Percentiles rank a stretch among this genome's conserved stretches.
phyloP scores from a whole-genome alignment of 1,284 basidiomycete species.

The Papiliotrema fonsecae region DNA sequence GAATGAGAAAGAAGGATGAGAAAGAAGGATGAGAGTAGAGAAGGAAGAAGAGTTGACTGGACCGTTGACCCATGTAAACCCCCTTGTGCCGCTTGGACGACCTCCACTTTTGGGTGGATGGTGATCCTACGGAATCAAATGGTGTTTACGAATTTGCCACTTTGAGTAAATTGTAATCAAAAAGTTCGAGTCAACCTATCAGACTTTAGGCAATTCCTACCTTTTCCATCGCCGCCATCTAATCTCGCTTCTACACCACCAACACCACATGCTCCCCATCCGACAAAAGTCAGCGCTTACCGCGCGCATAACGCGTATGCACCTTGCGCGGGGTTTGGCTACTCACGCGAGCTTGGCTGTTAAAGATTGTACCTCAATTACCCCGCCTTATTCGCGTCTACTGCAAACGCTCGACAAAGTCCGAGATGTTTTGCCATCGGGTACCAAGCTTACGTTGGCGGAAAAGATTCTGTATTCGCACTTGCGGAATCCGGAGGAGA shows the following conservation, averaged over 20 bases:
- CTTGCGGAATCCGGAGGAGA: conserved; percentile 69
- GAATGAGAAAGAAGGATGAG: conserved; percentile 5
- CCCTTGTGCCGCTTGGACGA: neutral
- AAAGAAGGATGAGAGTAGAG: conserved; percentile 1
- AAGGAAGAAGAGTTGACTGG: too few relatives aligned
- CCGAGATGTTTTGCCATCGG: conserved; percentile 62
- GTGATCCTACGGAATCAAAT: too few relatives aligned
- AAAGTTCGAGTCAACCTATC: neutral
- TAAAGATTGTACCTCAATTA: conserved; percentile 61
- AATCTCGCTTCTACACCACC: too few relatives aligned
- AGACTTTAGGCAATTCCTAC: neutral
- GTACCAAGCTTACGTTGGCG: conserved; percentile 68
- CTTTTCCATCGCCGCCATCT: too few relatives aligned
- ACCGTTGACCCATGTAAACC: too few relatives aligned
- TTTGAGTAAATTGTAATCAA: too few relatives aligned
- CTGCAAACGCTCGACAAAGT: conserved; percentile 70
- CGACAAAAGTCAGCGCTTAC: neutral
- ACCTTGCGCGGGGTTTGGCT: conserved; percentile 21
- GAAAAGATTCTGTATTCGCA: conserved; percentile 99
- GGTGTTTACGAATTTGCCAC: too few relatives aligned
- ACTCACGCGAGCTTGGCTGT: conserved; percentile 39
- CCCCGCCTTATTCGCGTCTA: conserved; percentile 79
- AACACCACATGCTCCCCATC: neutral
- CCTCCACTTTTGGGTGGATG: neutral
- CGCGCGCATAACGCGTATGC: neutral